A percentile compares a stretch with the other conserved stretches of the same genome.
Evolutionary conservation across 208 protist species (phyloP).

Genomic region (Porcisia deanei): DNA sequence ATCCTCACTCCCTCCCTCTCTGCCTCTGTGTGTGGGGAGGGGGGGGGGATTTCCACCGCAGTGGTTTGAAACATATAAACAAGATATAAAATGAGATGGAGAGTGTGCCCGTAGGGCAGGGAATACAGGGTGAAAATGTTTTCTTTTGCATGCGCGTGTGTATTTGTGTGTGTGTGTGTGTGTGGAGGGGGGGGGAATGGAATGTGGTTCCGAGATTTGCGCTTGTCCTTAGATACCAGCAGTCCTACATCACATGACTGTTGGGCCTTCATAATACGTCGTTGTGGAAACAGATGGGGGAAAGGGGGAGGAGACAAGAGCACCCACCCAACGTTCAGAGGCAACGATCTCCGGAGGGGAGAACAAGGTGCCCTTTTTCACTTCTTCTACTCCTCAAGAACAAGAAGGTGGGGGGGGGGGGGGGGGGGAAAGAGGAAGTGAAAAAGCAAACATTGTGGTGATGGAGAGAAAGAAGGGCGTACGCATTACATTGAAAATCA

Average conservation of each 20-base stretch:
- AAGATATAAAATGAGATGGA: conserved; percentile 1
- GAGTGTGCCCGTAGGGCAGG: neutral
- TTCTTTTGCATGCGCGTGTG: conserved; percentile 5
- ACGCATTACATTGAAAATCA: neutral
- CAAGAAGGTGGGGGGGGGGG: neutral
- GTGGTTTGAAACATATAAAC: neutral
- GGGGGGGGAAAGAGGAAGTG: neutral
- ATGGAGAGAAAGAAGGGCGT: neutral
- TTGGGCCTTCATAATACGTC: neutral
- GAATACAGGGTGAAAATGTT: neutral
- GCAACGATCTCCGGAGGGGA: too few species aligned
- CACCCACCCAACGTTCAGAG: neutral
- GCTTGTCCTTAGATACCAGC: neutral
- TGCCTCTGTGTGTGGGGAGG: too few species aligned
- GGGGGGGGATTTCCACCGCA: too few species aligned
- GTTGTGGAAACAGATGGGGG: neutral
- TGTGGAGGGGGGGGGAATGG: neutral
- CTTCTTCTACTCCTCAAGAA: too few species aligned
- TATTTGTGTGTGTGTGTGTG: neutral
- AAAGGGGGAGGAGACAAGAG: neutral
- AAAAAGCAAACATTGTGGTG: neutral
- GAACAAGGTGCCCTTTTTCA: too few species aligned
- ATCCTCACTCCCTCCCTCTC: too few species aligned
- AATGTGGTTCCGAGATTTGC: neutral
- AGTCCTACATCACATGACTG: neutral